These are phyloP conservation scores for Coprinopsis sp. DNA, from an alignment of 768 basidiomycete genomes.

Conservation along the genomic window DNA sequence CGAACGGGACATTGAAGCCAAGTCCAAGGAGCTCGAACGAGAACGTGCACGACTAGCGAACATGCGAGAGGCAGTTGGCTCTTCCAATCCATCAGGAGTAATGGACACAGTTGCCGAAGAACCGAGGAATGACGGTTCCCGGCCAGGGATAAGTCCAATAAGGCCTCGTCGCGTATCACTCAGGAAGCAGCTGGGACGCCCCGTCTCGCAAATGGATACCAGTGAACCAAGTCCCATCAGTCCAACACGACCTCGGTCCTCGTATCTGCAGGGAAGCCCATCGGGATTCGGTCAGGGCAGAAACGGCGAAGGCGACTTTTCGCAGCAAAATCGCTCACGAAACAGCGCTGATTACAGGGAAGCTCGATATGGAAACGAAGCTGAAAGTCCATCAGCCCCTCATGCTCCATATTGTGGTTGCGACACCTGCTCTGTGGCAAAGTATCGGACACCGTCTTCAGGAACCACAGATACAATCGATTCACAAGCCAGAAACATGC, in stretches of 20 bases:
- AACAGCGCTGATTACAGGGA: slow-evolving; percentile 14
- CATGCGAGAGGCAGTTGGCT: slow-evolving; percentile 25
- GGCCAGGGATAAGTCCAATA: slow-evolving; percentile 13
- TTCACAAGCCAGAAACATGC: slow-evolving; percentile 29
- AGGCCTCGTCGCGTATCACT: slow-evolving; percentile 29
- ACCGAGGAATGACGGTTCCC: slow-evolving; percentile 7
- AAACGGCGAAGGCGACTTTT: slow-evolving; percentile 14
- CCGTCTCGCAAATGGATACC: slow-evolving; percentile 22
- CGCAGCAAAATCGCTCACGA: slow-evolving; percentile 25
- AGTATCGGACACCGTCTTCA: slow-evolving; percentile 40
- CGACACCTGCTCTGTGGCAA: slow-evolving; percentile 53
- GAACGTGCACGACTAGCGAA: slow-evolving; percentile 43
- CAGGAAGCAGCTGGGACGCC: slow-evolving; percentile 27
- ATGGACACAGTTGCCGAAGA: slow-evolving; percentile 11
- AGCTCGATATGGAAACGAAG: slow-evolving; percentile 14
- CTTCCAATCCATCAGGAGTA: slow-evolving; percentile 5
- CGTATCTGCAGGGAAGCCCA: not conserved
- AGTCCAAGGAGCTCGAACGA: slow-evolving; percentile 51
- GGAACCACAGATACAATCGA: slow-evolving; percentile 23
- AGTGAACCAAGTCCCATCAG: slow-evolving; percentile 13
- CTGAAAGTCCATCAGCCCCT: slow-evolving; percentile 11
- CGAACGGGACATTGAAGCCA: slow-evolving; percentile 51
- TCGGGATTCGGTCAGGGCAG: slow-evolving; percentile 4
- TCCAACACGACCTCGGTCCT: slow-evolving; percentile 6
- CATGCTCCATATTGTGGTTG: slow-evolving; percentile 69